Evolutionary conservation across 2,329 filamentous ascomycete species (phyloP), one percentile per base, ranked within the genome.

Genomic region (Colletotrichum chrysophilum): DNA sequence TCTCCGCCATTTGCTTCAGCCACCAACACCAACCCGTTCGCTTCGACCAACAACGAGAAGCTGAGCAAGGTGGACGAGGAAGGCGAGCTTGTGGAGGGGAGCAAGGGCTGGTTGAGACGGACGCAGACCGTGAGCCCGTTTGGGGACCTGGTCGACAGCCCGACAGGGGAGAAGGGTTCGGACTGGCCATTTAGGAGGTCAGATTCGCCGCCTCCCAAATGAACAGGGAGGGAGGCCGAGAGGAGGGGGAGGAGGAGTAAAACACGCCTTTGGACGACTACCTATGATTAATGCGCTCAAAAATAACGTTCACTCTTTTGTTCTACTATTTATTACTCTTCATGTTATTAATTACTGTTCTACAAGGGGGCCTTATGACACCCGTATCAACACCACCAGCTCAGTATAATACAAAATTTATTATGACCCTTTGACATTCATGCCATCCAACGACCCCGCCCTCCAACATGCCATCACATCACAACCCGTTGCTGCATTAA

Each of bases 81-180:
- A 66, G 48, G 71, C 70, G 74, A 74, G 4, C 30, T 76, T 12
- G 52, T 76, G 68, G 21, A 66, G 69, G 26, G 75, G 68, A 28
- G 73, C 74, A 36, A 84, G 66, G 78, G 77, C 36, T 85, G 83
- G 83, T 76, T 85, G 58, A 76, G 69, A 61, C 68, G 79, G 60
- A 79, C 81, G 4, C 82, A 81, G 61, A 81, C 80, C 12, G 82
- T 84, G 8, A 84, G 83, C 66, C 83, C 84, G 5, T 84, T 85
- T 75, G 81, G 79, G 32, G 80, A 82, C 48, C 76, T 84, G 55
- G 78, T 76, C 43, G 77, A 77, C 43, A 76, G 69, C 13, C 73
- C 73, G 34, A 43, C 68, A 24, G 38, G 28, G n/a, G 67, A 64
- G 68, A 66, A 56, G 30, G 73, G 32, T 13, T 21, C 64, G 7